Evolutionary conservation across 768 basidiomycete genomes (phyloP).

Genomic region (Podaxis sp.): DNA sequence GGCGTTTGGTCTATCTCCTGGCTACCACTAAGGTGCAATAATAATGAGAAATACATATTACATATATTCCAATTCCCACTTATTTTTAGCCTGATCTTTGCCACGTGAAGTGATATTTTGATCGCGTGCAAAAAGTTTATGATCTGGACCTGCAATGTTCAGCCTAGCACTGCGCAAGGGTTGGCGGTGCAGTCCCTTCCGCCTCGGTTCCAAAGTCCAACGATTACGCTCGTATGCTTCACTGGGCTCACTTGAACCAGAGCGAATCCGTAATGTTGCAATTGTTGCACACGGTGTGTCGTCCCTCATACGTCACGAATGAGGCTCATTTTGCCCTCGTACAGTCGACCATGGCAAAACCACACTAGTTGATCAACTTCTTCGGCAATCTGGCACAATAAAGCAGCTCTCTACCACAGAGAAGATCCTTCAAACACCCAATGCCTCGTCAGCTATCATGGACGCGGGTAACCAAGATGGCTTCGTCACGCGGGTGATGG

Average conservation of each 20-base stretch:
- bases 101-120: not conserved
- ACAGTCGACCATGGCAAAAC: slow-evolving; percentile 52
- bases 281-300: slow-evolving; percentile 47
- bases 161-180: not conserved
- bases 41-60: not conserved
- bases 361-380: slow-evolving; percentile 46
- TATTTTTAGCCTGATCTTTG: not conserved
- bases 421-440: slow-evolving; percentile 29
- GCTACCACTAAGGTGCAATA: not conserved
- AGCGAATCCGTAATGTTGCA: slow-evolving; percentile 43
- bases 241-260: slow-evolving; percentile 10
- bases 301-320: slow-evolving; percentile 2
- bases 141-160: not conserved
- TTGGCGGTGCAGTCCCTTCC: not conserved
- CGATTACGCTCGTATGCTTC: slow-evolving; percentile 3
- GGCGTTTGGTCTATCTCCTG: not conserved
- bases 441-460: slow-evolving; percentile 20
- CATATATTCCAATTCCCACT: not conserved
- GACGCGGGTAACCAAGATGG: slow-evolving; percentile 22
- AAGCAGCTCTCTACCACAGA: slow-evolving; percentile 33
- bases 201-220: slow-evolving; percentile 3
- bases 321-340: not conserved
- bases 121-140: not conserved
- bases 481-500: slow-evolving; percentile 44
- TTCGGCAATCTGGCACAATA: slow-evolving; percentile 45